Percentiles rank a stretch among this genome's conserved stretches.
phyloP scores from a whole-genome alignment of 2,329 filamentous ascomycete species.

The Calonectria hawksworthii region DNA sequence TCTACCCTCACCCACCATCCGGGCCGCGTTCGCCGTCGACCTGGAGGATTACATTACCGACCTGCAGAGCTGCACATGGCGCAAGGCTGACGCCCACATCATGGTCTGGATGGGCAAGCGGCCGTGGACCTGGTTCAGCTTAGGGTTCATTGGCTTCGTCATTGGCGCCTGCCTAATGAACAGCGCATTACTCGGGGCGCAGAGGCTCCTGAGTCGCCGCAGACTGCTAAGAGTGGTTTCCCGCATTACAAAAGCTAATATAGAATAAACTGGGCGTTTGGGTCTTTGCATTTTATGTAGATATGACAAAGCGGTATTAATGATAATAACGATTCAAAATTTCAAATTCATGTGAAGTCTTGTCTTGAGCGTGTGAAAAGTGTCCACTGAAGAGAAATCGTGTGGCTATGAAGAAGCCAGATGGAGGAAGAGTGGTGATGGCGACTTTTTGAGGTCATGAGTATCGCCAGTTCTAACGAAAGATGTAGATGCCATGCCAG shows the following conservation, averaged over 20 bases:
- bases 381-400: too few relatives aligned
- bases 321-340: background rate
- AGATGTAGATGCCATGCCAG: too few relatives aligned
- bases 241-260: background rate
- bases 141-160: slow-evolving; percentile 41
- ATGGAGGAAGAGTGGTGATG: too few relatives aligned
- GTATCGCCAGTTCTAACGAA: too few relatives aligned
- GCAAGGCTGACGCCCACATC: slow-evolving; percentile 58
- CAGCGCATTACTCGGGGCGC: background rate
- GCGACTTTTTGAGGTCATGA: background rate
- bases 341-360: background rate
- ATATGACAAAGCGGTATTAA: background rate
- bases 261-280: background rate
- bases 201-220: background rate
- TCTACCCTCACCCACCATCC: slow-evolving; percentile 40
- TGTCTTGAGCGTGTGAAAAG: background rate
- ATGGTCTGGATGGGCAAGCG: slow-evolving; percentile 62
- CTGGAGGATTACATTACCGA: slow-evolving; percentile 51
- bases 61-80: slow-evolving; percentile 57
- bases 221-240: background rate
- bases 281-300: background rate
- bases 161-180: background rate
- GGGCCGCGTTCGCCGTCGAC: slow-evolving; percentile 39
- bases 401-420: background rate
- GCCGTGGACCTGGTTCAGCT: slow-evolving; percentile 47